These are phyloP conservation scores for Alternaria panax DNA, from an alignment of 2,329 filamentous ascomycete species.

Conservation along the genomic window DNA sequence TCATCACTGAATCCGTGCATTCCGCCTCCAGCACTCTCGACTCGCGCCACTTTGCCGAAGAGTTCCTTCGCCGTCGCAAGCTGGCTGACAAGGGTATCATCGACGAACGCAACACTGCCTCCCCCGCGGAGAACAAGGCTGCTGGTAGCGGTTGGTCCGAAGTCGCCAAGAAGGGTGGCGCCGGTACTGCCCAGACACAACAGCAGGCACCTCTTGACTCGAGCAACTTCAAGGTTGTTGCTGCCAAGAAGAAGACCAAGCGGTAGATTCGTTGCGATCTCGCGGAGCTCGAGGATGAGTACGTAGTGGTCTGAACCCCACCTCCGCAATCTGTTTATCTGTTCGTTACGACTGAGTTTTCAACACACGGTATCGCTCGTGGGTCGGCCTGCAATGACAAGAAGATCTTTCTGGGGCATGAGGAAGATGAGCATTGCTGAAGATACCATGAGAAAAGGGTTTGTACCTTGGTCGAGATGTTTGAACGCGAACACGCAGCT, in stretches of 20 bases:
- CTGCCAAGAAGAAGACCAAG: conserved; percentile 85
- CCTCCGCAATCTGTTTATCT: not conserved
- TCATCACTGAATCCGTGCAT: conserved; percentile 92
- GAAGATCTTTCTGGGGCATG: not conserved
- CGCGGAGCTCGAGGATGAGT: not conserved
- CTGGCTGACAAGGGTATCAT: conserved; percentile 91
- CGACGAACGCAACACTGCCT: conserved; percentile 69
- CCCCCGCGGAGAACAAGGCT: conserved; percentile 53
- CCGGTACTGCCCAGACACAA: conserved; percentile 52
- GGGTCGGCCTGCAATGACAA: not conserved
- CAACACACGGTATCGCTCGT: not conserved
- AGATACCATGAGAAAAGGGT: not conserved
- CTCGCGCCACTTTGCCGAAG: conserved; percentile 89
- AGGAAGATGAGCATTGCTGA: not conserved
- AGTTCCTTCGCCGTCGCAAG: conserved; percentile 92
- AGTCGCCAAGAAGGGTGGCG: conserved; percentile 94
- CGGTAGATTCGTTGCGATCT: conserved; percentile 28
- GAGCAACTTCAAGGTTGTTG: conserved; percentile 86
- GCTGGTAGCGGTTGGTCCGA: conserved; percentile 84
- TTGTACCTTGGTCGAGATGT: not conserved
- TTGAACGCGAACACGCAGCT: not conserved
- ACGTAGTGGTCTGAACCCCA: not conserved
- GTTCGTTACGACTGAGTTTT: not conserved
- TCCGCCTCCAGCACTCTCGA: conserved; percentile 87
- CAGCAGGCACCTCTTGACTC: conserved; percentile 52